A percentile compares a stretch with the other conserved stretches of the same genome.
Conservation (phyloP, 768 basidiomycete genomes). For the Sistotremastrum niveocremeum region DNA sequence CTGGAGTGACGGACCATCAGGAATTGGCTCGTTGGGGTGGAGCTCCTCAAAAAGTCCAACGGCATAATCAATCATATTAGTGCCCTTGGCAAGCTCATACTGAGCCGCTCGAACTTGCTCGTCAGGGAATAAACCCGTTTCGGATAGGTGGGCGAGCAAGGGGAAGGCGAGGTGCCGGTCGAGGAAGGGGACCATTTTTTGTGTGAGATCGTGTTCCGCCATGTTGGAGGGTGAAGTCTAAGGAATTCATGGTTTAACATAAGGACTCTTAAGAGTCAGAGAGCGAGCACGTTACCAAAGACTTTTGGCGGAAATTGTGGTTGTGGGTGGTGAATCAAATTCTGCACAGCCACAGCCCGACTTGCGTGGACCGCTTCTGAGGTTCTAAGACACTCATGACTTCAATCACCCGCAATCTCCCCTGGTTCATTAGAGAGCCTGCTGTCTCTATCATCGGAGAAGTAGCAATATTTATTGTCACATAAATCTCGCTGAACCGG, state of each 20-base stretch:
- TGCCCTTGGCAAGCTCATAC: conserved; percentile 94
- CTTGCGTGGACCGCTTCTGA: no score
- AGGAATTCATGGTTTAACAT: no score
- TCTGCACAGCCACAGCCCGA: no score
- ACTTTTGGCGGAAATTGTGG: no score
- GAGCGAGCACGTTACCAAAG: no score
- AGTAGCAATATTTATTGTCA: conserved; percentile 25
- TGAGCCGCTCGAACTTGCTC: conserved; percentile 80
- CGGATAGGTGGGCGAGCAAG: conserved; percentile 75
- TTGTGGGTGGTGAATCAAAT: no score
- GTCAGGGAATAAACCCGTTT: conserved; percentile 59
- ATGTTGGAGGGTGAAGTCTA: conserved; percentile 24
- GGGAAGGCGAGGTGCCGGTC: conserved; percentile 95
- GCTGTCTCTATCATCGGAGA: conserved; percentile 73
- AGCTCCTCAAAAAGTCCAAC: conserved; percentile 68
- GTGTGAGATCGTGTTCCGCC: conserved; percentile 86
- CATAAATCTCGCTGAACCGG: neutral
- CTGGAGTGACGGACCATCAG: conserved; percentile 37
- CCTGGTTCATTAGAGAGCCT: conserved; percentile 71
- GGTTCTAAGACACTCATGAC: conserved; percentile 33
- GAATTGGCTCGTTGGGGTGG: conserved; percentile 55
- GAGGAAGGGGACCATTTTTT: conserved; percentile 80
- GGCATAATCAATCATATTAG: conserved; percentile 97
- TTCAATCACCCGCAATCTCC: conserved; percentile 69
- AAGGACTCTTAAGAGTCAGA: no score